Base-by-base conservation (phyloP, 176 grass and related monocot genomes). In the Guadua angustifolia region DNA sequence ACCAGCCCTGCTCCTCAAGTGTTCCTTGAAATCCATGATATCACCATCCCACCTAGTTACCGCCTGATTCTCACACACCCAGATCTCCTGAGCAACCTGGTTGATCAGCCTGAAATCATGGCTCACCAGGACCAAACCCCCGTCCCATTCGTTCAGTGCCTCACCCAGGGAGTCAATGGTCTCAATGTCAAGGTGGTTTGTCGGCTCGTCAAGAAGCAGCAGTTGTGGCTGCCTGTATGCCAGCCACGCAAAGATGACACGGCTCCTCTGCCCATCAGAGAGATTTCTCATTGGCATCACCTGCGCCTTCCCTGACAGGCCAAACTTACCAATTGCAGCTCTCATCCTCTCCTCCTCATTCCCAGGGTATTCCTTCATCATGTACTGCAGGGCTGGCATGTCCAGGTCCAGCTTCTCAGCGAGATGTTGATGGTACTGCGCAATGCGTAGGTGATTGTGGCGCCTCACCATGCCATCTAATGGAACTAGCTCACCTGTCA, bases 71-170 rank as follows among this genome's bases (percentile, higher is more conserved):
- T 92, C 91, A 4, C 95, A 98, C 57, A 98, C 95, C 95, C 95
- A 98, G 51, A 98, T 98, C 87, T 98, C 95, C 13, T 93, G n/a
- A 19, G 95, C 95, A 26, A 98, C 95, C 89, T 98, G 95, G 75
- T 98, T 98, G 74, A 98, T 98, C 63, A 98, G 51, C 91, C 95
- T 95, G 73, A 98, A 98, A 83, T 98, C 91, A 71, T 95, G 93
- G 82, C 95, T 98, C 76, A 98, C 95, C 64, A 98, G 85, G 26
- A 98, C 95, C 80, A 98, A 43, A 19, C 95, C 95, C 3, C 93
- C 95, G 1, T 98, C 95, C 95, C 95, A 98, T 79, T 98, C 95
- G 4, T 87, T 98, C 73, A 98, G 80, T 0, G 91, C 95, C 82
- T 98, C 95, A 1, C 93, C 93, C 7, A 98, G 79, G 26, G 95